These are phyloP conservation scores for Sugiyamaella castrensis DNA, from an alignment of 1,139 yeast genomes.

Conservation along the genomic window DNA sequence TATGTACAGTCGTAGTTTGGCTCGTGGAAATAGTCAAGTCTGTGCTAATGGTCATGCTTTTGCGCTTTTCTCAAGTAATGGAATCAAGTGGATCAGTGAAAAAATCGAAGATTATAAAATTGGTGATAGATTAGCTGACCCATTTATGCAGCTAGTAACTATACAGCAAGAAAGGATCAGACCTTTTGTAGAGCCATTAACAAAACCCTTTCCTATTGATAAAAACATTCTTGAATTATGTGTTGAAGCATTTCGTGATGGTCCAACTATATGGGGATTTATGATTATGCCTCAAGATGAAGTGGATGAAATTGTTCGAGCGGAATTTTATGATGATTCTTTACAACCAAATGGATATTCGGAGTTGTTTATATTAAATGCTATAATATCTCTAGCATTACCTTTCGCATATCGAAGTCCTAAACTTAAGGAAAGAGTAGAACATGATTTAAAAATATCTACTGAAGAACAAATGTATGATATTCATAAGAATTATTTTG, in stretches of 20 bases:
- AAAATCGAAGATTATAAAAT: conserved; percentile 35
- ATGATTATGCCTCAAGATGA: conserved; percentile 25
- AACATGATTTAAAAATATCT: background rate
- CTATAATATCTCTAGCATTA: conserved; percentile 22
- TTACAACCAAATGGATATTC: conserved; percentile 25
- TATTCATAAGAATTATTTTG: conserved; percentile 4
- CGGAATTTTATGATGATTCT: conserved; percentile 20
- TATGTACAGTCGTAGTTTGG: conserved; percentile 20
- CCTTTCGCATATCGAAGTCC: conserved; percentile 14
- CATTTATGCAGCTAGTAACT: conserved; percentile 26
- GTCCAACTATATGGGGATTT: conserved; percentile 18
- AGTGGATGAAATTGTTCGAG: conserved; percentile 20
- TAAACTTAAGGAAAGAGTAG: background rate
- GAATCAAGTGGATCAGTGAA: conserved; percentile 42
- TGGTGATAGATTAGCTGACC: conserved; percentile 26
- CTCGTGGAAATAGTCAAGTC: conserved; percentile 21
- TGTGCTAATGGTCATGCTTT: conserved; percentile 34
- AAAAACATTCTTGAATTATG: conserved; percentile 11
- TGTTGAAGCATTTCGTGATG: conserved; percentile 10
- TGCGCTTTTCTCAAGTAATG: conserved; percentile 42
- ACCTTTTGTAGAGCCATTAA: conserved; percentile 21
- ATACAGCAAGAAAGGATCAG: conserved; percentile 39
- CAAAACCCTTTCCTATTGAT: conserved; percentile 16
- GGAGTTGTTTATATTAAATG: conserved; percentile 25
- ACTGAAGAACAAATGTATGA: background rate